phyloP scores from a whole-genome alignment of 1,284 basidiomycete genomes.

The Thelephora terrestris region DNA sequence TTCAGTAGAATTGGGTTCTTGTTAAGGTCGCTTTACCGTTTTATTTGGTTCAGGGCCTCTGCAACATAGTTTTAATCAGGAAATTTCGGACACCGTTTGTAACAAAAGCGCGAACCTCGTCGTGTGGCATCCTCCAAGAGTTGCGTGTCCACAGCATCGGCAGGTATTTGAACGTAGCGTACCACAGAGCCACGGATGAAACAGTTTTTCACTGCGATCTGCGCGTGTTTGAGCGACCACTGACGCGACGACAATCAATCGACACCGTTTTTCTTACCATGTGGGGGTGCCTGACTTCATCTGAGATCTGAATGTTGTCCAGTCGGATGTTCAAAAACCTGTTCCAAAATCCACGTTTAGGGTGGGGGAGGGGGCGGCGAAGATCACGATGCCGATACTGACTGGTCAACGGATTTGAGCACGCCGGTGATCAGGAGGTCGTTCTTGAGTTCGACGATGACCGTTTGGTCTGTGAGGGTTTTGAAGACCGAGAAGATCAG shows the following conservation, averaged over 20 bases:
- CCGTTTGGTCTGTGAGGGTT: conserved; percentile 93
- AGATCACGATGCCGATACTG: conserved; percentile 23
- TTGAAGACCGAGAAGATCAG: conserved; percentile 99
- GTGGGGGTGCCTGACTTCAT: conserved; percentile 91
- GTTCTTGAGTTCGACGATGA: conserved; percentile 98
- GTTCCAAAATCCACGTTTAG: conserved; percentile 1
- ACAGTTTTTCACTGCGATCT: conserved; percentile 99
- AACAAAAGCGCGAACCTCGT: conserved; percentile 52
- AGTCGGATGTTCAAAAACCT: conserved; percentile 97
- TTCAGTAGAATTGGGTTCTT: too few relatives aligned
- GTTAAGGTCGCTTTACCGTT: conserved; percentile 12
- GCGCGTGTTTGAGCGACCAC: conserved; percentile 6
- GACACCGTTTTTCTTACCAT: conserved; percentile 60
- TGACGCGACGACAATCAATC: background rate
- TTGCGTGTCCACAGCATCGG: conserved; percentile 92
- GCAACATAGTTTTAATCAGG: background rate
- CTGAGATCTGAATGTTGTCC: conserved; percentile 88
- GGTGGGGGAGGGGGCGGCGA: background rate
- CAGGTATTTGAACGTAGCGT: conserved; percentile 91
- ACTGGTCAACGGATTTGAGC: conserved; percentile 98
- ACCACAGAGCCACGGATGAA: conserved; percentile 99
- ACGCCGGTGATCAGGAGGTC: conserved; percentile 96
- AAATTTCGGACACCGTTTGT: background rate
- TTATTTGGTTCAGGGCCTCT: conserved; percentile 17
- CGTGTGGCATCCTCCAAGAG: conserved; percentile 95